Evolutionary conservation across 257 asterid species (phyloP).

Genomic region (Scutellaria minor): DNA sequence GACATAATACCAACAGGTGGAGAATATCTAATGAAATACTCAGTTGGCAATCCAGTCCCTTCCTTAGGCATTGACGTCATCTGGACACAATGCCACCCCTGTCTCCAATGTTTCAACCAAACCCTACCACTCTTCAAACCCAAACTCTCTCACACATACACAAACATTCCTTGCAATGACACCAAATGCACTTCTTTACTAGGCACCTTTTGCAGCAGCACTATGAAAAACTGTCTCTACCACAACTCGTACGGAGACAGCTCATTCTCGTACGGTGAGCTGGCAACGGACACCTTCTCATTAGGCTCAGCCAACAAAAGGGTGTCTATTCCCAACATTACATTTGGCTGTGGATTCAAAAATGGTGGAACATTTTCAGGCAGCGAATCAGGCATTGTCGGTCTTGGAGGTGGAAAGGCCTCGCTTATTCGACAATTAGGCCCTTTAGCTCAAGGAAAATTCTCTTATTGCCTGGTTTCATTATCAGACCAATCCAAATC

Average conservation of each 20-base stretch:
- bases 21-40: constrained; percentile 44
- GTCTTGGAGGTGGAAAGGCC: constrained; percentile 44
- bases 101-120: constrained; percentile 43
- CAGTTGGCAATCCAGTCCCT: constrained; percentile 45
- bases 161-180: constrained; percentile 15
- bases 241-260: background rate
- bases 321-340: constrained; percentile 6
- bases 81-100: constrained; percentile 61
- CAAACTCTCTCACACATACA: constrained; percentile 29
- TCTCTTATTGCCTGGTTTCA: constrained; percentile 48
- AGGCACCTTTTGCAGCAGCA: background rate
- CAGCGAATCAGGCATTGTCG: constrained; percentile 43
- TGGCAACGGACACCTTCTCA: background rate
- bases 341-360: constrained; percentile 47
- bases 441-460: constrained; percentile 19
- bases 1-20: constrained; percentile 20
- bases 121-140: constrained; percentile 38
- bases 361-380: constrained; percentile 28
- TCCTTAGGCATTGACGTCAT: constrained; percentile 37
- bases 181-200: constrained; percentile 20
- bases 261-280: background rate
- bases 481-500: background rate
- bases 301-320: background rate
- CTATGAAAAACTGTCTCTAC: constrained; percentile 33
- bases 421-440: constrained; percentile 50